Evolutionary conservation across 345 rosid genomes (phyloP), one percentile per base, ranked within the genome.

Genomic region (Eucalyptus rudis): DNA sequence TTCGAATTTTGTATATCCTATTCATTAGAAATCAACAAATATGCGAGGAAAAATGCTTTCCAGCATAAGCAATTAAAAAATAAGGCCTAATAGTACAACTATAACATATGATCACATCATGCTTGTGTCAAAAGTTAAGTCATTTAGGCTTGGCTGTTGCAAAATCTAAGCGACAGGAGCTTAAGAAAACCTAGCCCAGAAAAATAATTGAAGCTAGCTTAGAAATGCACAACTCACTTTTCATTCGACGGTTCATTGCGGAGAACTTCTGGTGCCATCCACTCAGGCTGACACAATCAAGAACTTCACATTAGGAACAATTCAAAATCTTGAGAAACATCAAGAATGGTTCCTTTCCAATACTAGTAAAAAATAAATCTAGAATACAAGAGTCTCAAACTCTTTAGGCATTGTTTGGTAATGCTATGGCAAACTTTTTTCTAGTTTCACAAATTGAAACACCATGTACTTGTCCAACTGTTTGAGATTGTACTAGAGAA

Each of bases 231-330:
- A 44, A 89, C 94, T 91, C 90, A 92, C 94, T 92, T 92, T 90
- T 92, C 92, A 87, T 92, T 90, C 10, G 92, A 92, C 10, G 90
- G 92, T 64, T 92, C 91, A n/a, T 91, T 92, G 43, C 94, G 91
- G 86, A 92, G 92, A 88, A 92, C 92, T 91, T 92, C 94, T 13
- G 94, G 94, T 86, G 94, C 94, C 94, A 89, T 92, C 94, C 94
- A 92, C 87, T 91, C 92, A 36, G 94, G 90, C 94, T 92, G 44
- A 90, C 88, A 50, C 27, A 12, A 47, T 5, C 88, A 40, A 54
- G 33, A 25, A 88, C 44, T 68, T 17, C 80, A 68, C 80, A 17
- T 68, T 68, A 68, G 24, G 25, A 68, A 17, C 24, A 16, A 2
- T 3, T 17, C 80, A 68, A 68, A 68, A 68, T 33, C 43, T 33